These are phyloP conservation scores for Blechomonas ayalai DNA, from an alignment of 208 protist genomes.

Conservation along the genomic window DNA sequence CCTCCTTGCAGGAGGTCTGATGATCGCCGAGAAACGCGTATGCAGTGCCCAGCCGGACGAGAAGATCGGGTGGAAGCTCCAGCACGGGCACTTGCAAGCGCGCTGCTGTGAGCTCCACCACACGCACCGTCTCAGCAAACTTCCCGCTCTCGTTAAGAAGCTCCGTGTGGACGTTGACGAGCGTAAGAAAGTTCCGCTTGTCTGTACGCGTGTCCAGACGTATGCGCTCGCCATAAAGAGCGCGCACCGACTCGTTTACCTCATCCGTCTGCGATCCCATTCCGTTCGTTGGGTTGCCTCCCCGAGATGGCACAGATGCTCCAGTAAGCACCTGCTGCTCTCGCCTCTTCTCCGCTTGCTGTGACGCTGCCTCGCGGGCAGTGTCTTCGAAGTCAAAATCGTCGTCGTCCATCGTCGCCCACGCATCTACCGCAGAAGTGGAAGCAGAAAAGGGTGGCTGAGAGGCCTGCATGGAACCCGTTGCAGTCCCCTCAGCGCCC, in stretches of 20 bases:
- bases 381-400: constrained; percentile 20
- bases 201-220: constrained; percentile 26
- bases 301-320: too few relatives aligned
- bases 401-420: constrained; percentile 4
- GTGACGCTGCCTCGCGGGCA: too few relatives aligned
- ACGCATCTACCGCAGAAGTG: neutral
- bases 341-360: too few relatives aligned
- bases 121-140: constrained; percentile 61
- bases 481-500: neutral
- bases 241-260: too few relatives aligned
- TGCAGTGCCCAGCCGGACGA: constrained; percentile 72
- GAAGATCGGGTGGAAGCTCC: constrained; percentile 77
- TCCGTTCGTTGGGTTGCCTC: too few relatives aligned
- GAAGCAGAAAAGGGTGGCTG: too few relatives aligned
- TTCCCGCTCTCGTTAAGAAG: constrained; percentile 79
- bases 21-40: constrained; percentile 64
- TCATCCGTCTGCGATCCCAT: too few relatives aligned
- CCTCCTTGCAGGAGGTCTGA: constrained; percentile 55
- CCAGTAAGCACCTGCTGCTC: too few relatives aligned
- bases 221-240: constrained; percentile 47
- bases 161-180: constrained; percentile 85
- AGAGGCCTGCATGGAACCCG: too few relatives aligned
- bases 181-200: constrained; percentile 74
- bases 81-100: constrained; percentile 55
- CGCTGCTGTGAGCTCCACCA: constrained; percentile 61